Conservation (phyloP, 192 early-diverging fungal genomes). For the Piromyces finnis region DNA sequence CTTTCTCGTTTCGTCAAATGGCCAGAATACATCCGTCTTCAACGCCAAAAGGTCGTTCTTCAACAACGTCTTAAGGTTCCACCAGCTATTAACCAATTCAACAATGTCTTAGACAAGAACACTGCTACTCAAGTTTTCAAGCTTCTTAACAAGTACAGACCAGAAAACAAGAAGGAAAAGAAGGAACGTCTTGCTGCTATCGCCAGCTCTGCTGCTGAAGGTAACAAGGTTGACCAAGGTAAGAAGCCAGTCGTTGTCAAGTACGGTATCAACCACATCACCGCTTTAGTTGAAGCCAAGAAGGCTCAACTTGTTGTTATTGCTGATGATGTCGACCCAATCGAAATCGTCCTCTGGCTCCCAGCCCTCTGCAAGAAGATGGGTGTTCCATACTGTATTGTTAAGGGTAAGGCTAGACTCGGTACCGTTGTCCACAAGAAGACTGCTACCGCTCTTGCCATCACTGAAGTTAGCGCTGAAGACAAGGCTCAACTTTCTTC, state of each 20-base stretch:
- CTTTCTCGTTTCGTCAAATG: constrained; percentile 95
- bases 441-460: constrained; percentile 91
- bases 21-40: constrained; percentile 97
- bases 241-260: constrained; percentile 94
- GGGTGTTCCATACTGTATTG: constrained; percentile 97
- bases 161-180: constrained; percentile 95
- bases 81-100: constrained; percentile 99
- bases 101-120: constrained; percentile 94
- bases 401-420: constrained; percentile 97
- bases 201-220: constrained; percentile 76
- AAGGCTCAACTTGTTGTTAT: constrained; percentile 97
- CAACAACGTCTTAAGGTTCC: constrained; percentile 98
- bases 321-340: constrained; percentile 98
- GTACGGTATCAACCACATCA: constrained; percentile 99
- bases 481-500: constrained; percentile 83
- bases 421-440: constrained; percentile 99
- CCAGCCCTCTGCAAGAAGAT: constrained; percentile 99
- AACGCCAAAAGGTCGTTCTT: constrained; percentile 95
- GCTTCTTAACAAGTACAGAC: constrained; percentile 97
- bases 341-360: constrained; percentile 97
- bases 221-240: constrained; percentile 61
- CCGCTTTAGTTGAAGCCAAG: constrained; percentile 94
- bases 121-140: constrained; percentile 97
- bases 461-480: constrained; percentile 84
- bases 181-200: constrained; percentile 70